phyloP scores from a whole-genome alignment of 2,329 filamentous ascomycete genomes.

The Coccinonectria pachysandricola region DNA sequence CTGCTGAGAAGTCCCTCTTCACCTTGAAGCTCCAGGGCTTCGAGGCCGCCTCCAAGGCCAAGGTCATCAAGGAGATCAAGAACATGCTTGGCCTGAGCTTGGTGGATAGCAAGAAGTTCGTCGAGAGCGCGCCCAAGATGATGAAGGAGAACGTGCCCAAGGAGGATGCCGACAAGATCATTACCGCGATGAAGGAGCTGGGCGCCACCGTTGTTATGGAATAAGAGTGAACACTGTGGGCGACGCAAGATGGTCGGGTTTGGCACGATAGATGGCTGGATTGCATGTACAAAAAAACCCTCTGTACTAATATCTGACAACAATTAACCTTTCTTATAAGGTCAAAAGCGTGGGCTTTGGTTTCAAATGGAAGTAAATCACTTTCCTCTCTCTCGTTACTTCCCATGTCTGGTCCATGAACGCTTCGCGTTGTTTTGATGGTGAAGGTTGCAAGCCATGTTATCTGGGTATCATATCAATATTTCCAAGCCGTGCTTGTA shows the following conservation, averaged over 20 bases:
- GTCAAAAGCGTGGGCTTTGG: no score
- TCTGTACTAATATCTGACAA: slow-evolving; percentile 28
- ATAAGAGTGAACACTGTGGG: slow-evolving; percentile 36
- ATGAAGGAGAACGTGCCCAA: slow-evolving; percentile 99
- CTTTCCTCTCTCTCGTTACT: no score
- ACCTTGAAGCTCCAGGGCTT: slow-evolving; percentile 89
- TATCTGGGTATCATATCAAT: slow-evolving; percentile 23
- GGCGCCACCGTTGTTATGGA: slow-evolving; percentile 88
- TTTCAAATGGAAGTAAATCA: no score
- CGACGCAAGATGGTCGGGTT: slow-evolving; percentile 13
- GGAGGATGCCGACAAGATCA: slow-evolving; percentile 98
- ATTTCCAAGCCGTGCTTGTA: slow-evolving; percentile 7
- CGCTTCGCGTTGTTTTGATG: no score
- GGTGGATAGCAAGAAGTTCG: slow-evolving; percentile 99
- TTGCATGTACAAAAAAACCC: slow-evolving; percentile 30
- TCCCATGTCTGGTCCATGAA: no score
- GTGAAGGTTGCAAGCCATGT: no score
- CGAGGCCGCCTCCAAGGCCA: slow-evolving; percentile 83
- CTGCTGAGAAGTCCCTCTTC: slow-evolving; percentile 96
- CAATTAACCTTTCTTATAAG: slow-evolving; percentile 16
- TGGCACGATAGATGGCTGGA: slow-evolving; percentile 24
- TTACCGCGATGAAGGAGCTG: slow-evolving; percentile 85
- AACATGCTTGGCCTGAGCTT: slow-evolving; percentile 85
- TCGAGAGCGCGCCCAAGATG: slow-evolving; percentile 93
- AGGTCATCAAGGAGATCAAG: slow-evolving; percentile 99